Base-by-base conservation (phyloP, 352 stramenopile genomes). In the Phytopythium kandeliae region DNA sequence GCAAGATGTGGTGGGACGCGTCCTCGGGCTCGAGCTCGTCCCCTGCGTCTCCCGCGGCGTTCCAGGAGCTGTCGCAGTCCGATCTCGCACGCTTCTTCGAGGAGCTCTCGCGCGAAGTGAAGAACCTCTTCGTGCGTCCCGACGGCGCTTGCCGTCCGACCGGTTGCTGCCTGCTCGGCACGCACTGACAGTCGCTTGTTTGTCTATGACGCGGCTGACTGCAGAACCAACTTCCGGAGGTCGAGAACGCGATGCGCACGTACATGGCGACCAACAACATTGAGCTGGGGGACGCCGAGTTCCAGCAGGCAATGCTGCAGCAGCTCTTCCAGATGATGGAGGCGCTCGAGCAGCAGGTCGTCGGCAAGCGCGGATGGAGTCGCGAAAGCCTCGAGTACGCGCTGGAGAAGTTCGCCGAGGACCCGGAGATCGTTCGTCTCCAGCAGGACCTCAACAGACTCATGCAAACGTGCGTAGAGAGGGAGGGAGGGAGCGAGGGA, bases 1-100 rank as follows among this genome's bases (percentile, higher is more conserved):
- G 76, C 4, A 92, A 94, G 53, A 94, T 94, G 77, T 91, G 80
- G 76, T 92, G 78, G 78, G 77, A 90, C 54, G 80, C 79, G 19
- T 92, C 80, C 19, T 66, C 74, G 19, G 34, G 60, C 0, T 58
- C 62, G 2, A 36, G 53, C 16, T 36, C 53, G 16, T 26, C 22
- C 22, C 31, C 40, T 9, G 19, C 43, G 48, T 26, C 63, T 16
- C 45, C 49, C 1, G 34, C 51, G 15, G 58, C 55, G 5, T 69
- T 75, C 42, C 63, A 88, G 50, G 71, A 88, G 26, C 86, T 92
- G 21, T 53, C 74, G 41, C 73, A 81, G 36, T 58, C 59, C 15
- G 80, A 92, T 19, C 60, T 92, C 38, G 71, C 60, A 28, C 57
- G 68, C 19, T 92, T 91, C 66, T 91, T 94, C 48, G 48, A 62